phyloP scores from a whole-genome alignment of 805 yeast species.

The Wickerhamiella hasegawae region DNA sequence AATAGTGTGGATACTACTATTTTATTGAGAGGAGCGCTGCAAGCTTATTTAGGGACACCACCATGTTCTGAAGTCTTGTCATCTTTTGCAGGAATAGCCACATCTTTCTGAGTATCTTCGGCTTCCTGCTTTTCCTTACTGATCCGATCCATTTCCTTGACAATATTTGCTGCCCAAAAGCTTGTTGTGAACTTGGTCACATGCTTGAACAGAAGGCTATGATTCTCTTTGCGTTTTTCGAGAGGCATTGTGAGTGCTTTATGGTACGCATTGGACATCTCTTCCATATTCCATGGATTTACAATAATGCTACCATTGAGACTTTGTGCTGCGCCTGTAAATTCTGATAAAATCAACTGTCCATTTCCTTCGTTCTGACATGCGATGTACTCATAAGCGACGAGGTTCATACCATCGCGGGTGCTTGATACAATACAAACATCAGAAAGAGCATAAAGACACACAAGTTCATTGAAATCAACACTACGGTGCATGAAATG shows the following conservation, averaged over 20 bases:
- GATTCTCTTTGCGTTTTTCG: conserved; percentile 66
- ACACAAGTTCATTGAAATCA: conserved; percentile 79
- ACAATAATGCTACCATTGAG: conserved; percentile 86
- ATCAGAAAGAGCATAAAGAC: conserved; percentile 73
- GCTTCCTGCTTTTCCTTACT: conserved; percentile 10
- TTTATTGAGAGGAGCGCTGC: too few species aligned
- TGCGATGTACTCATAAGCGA: conserved; percentile 90
- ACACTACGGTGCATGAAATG: conserved; percentile 90
- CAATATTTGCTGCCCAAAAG: conserved; percentile 95
- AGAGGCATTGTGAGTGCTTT: conserved; percentile 75
- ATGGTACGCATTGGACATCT: conserved; percentile 66
- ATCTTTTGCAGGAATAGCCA: background rate
- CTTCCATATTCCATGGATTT: conserved; percentile 98
- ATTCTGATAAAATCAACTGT: conserved; percentile 74
- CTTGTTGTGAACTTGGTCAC: conserved; percentile 88
- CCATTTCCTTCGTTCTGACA: conserved; percentile 83
- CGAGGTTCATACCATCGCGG: conserved; percentile 97
- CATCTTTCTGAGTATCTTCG: too few species aligned
- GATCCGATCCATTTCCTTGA: conserved; percentile 45
- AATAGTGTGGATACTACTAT: too few species aligned
- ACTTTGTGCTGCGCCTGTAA: conserved; percentile 99
- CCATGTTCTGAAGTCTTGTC: too few species aligned
- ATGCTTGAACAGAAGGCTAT: conserved; percentile 69
- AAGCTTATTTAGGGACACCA: too few species aligned
- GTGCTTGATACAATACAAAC: conserved; percentile 89